These are phyloP conservation scores for Microbotryum scabiosae DNA, from an alignment of 1,284 basidiomycete genomes.

Conservation along the genomic window DNA sequence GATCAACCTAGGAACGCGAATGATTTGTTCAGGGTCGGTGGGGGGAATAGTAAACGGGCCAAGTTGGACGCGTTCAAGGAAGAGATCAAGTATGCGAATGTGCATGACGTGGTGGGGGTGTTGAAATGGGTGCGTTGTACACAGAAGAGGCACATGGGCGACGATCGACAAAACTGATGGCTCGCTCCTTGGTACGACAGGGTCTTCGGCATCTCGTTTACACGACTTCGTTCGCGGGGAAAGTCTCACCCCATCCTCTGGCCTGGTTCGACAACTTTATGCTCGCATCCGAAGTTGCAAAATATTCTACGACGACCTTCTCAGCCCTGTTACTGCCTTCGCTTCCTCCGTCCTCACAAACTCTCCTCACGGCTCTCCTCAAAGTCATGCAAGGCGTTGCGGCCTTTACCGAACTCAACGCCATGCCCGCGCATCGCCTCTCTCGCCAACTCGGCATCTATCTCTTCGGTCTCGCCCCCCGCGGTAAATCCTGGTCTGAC, in stretches of 20 bases:
- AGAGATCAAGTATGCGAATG: constrained; percentile 19
- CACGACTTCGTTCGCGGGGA: constrained; percentile 8
- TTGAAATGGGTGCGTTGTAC: constrained; percentile 26
- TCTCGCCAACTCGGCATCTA: constrained; percentile 18
- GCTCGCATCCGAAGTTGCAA: neutral
- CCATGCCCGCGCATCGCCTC: constrained; percentile 15
- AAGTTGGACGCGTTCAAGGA: constrained; percentile 20
- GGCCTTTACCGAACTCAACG: constrained; percentile 20
- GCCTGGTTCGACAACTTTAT: constrained; percentile 17
- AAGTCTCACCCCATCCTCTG: neutral
- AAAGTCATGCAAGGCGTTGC: constrained; percentile 10
- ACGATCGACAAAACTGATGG: too few species aligned
- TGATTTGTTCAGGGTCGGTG: constrained; percentile 1
- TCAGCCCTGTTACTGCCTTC: constrained; percentile 14
- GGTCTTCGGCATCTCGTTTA: constrained; percentile 19
- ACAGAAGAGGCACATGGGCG: too few species aligned
- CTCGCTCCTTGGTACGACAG: neutral
- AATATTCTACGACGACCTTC: neutral
- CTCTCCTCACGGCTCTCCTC: constrained; percentile 12
- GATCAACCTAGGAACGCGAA: neutral
- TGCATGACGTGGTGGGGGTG: constrained; percentile 21
- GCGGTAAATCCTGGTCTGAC: neutral
- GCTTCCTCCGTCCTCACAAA: constrained; percentile 6
- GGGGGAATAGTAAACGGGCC: constrained; percentile 15
- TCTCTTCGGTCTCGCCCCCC: constrained; percentile 15